A percentile compares a stretch with the other conserved stretches of the same genome.
Evolutionary conservation across 345 rosid genomes (phyloP).

Genomic region (Erucastrum elatum): DNA sequence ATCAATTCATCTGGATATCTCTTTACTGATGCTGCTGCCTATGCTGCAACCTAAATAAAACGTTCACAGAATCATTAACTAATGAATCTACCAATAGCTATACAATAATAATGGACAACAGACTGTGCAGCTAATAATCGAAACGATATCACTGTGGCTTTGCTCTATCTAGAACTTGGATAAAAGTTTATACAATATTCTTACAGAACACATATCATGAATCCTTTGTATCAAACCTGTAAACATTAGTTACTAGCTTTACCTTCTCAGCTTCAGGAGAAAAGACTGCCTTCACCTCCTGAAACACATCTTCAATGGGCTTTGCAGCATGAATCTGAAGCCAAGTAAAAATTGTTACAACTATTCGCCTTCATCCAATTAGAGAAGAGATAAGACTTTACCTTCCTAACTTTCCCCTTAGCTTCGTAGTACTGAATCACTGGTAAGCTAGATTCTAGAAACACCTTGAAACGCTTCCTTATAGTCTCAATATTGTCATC

Average conservation of each 20-base stretch:
- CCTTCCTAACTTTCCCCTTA: constrained; percentile 70
- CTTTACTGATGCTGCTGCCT: constrained; percentile 22
- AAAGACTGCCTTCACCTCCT: constrained; percentile 55
- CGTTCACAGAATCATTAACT: constrained; percentile 13
- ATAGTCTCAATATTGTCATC: constrained; percentile 80
- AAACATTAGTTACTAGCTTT: constrained; percentile 25
- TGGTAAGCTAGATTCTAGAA: constrained; percentile 68
- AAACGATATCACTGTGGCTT: no score
- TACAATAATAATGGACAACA: neutral
- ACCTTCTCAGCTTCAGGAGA: constrained; percentile 65
- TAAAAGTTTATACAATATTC: neutral
- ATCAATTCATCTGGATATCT: constrained; percentile 22
- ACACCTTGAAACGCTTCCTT: constrained; percentile 72
- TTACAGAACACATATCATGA: constrained; percentile 11
- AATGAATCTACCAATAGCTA: neutral
- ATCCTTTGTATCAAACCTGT: constrained; percentile 10
- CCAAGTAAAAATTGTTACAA: constrained; percentile 16
- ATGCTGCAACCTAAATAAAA: constrained; percentile 36
- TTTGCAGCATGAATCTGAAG: constrained; percentile 72
- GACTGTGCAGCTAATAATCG: no score
- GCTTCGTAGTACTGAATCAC: constrained; percentile 57
- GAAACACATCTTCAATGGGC: constrained; percentile 66
- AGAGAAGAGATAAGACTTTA: constrained; percentile 19
- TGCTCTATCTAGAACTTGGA: no score
- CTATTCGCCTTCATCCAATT: neutral